Percentiles rank a stretch among this genome's conserved stretches.
phyloP scores from a whole-genome alignment of 495 filamentous ascomycete genomes.

The Xylaria longipes region DNA sequence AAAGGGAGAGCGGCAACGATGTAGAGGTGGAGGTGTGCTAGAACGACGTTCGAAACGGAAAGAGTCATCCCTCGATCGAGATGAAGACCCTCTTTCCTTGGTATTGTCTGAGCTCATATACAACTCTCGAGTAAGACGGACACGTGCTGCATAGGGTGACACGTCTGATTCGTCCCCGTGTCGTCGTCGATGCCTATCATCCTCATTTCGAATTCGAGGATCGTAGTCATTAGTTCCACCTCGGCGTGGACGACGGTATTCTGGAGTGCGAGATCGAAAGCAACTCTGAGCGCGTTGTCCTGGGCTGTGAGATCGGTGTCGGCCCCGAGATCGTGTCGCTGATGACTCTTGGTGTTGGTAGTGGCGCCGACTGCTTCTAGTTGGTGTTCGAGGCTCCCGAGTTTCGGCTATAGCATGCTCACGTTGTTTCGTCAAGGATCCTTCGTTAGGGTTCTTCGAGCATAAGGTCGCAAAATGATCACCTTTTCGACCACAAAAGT shows the following conservation, averaged over 20 bases:
- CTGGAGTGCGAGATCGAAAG: slow-evolving; percentile 21
- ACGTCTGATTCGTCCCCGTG: not conserved
- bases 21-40: not conserved
- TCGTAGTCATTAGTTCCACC: not conserved
- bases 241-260: not conserved
- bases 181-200: not conserved
- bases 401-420: not conserved
- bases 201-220: not conserved
- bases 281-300: not conserved
- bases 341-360: slow-evolving; percentile 13
- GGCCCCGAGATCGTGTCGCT: not conserved
- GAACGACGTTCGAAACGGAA: not conserved
- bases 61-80: slow-evolving; percentile 18
- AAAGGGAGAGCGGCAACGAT: not conserved
- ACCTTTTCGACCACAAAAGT: slow-evolving; percentile 39
- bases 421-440: slow-evolving; percentile 41
- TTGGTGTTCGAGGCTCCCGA: slow-evolving; percentile 3
- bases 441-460: slow-evolving; percentile 36
- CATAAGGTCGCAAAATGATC: slow-evolving; percentile 45
- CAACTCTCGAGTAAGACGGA: slow-evolving; percentile 3
- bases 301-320: slow-evolving; percentile 4
- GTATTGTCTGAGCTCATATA: not conserved
- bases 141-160: slow-evolving; percentile 16
- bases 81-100: not conserved
- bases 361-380: not conserved